Percentiles rank a stretch among this genome's conserved stretches.
phyloP scores from a whole-genome alignment of 352 stramenopile genomes.

The Halophytophthora polymorphica region DNA sequence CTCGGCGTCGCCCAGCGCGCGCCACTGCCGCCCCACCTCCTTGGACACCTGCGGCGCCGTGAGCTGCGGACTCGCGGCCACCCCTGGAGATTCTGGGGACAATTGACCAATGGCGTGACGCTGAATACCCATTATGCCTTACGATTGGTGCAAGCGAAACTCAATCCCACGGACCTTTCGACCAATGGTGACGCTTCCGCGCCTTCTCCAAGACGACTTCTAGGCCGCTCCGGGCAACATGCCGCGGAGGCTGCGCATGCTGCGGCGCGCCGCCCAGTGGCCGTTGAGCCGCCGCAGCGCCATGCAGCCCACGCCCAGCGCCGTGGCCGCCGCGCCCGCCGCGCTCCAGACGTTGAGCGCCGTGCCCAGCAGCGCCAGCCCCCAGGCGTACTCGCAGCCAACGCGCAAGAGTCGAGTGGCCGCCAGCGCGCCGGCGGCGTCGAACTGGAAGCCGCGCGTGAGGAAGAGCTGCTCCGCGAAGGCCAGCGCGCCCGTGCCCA shows the following conservation, averaged over 20 bases:
- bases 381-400: constrained; percentile 53
- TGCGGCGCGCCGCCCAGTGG: constrained; percentile 28
- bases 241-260: constrained; percentile 12
- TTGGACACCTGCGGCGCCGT: constrained; percentile 25
- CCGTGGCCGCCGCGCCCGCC: constrained; percentile 32
- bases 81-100: too few species aligned
- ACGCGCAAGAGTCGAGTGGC: constrained; percentile 51
- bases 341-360: constrained; percentile 43
- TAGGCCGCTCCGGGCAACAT: constrained; percentile 1
- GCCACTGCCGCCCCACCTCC: constrained; percentile 34
- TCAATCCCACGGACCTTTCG: too few species aligned
- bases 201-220: too few species aligned
- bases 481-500: constrained; percentile 36
- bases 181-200: too few species aligned
- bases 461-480: constrained; percentile 58
- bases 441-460: constrained; percentile 61
- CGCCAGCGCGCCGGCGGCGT: constrained; percentile 45
- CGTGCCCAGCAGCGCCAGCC: constrained; percentile 34
- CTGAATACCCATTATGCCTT: too few species aligned
- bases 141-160: too few species aligned
- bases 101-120: too few species aligned
- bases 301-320: constrained; percentile 25
- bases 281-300: constrained; percentile 19
- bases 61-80: constrained; percentile 29
- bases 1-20: constrained; percentile 22